Evolutionary conservation across 805 yeast genomes (phyloP).

Genomic region (Candida coleopterorum): DNA sequence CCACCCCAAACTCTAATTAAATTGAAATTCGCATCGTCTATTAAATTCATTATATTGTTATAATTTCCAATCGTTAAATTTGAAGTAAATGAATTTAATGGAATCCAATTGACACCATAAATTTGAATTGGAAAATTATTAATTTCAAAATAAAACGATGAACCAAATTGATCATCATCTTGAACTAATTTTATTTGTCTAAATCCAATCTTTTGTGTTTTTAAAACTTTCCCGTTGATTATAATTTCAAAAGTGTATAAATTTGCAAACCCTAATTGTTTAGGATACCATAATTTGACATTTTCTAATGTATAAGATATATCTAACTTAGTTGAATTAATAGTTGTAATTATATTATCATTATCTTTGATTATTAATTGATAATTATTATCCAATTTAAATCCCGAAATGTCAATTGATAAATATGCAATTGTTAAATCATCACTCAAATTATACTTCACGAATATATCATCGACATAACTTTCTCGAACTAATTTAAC

Average conservation of each 20-base stretch:
- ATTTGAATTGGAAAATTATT: slow-evolving; percentile 34
- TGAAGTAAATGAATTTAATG: slow-evolving; percentile 37
- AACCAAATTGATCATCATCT: slow-evolving; percentile 26
- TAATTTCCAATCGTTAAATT: slow-evolving; percentile 29
- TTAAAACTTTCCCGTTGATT: slow-evolving; percentile 7
- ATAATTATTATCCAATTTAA: not conserved
- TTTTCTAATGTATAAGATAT: slow-evolving; percentile 12
- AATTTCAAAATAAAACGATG: slow-evolving; percentile 37
- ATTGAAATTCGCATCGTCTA: slow-evolving; percentile 35
- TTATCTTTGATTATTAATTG: not conserved
- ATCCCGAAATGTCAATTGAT: not conserved
- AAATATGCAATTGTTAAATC: not conserved
- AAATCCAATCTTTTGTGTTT: slow-evolving; percentile 30
- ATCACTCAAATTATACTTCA: not conserved
- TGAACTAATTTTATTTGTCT: slow-evolving; percentile 39
- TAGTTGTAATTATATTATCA: not conserved
- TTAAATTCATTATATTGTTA: slow-evolving; percentile 27
- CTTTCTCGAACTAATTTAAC: slow-evolving; percentile 18
- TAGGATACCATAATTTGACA: slow-evolving; percentile 40
- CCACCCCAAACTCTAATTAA: slow-evolving; percentile 49
- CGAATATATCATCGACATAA: slow-evolving; percentile 3
- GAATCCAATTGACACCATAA: slow-evolving; percentile 46
- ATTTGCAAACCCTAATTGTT: slow-evolving; percentile 29
- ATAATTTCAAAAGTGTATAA: slow-evolving; percentile 22
- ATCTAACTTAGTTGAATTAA: not conserved